These are phyloP conservation scores for Melampsora larici-populina DNA, from an alignment of 1,284 basidiomycete genomes.

Conservation along the genomic window DNA sequence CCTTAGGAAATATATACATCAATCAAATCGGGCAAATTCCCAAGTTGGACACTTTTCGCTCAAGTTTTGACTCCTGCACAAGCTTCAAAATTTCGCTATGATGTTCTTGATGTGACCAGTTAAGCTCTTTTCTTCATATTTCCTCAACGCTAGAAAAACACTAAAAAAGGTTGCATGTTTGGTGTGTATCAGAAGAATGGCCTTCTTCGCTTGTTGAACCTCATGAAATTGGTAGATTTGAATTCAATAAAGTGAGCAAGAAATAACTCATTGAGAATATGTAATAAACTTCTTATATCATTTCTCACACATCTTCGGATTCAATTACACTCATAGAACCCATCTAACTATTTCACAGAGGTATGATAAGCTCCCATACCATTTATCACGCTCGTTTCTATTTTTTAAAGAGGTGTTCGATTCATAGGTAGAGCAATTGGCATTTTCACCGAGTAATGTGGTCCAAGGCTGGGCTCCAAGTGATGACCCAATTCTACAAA, in stretches of 20 bases:
- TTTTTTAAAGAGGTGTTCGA: neutral
- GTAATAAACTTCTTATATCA: no score
- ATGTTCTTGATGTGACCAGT: constrained; percentile 37
- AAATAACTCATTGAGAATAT: no score
- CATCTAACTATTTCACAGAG: constrained; percentile 31
- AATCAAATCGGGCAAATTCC: constrained; percentile 24
- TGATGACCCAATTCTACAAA: constrained; percentile 31
- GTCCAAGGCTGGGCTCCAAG: constrained; percentile 30
- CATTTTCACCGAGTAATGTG: constrained; percentile 30
- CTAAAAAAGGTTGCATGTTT: no score
- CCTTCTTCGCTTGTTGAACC: constrained; percentile 26
- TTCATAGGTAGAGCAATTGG: constrained; percentile 23
- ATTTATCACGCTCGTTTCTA: no score
- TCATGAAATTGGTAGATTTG: constrained; percentile 30
- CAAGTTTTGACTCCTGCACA: constrained; percentile 27
- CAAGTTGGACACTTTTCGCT: constrained; percentile 31
- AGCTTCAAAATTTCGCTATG: constrained; percentile 26
- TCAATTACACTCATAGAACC: constrained; percentile 7
- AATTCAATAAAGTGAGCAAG: constrained; percentile 29
- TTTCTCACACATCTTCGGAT: no score
- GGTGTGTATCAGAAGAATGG: constrained; percentile 34
- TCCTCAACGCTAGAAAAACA: no score
- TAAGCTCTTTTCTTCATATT: neutral
- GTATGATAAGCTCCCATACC: neutral
- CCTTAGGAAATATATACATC: constrained; percentile 18